Conservation (phyloP, 2,329 filamentous ascomycete genomes). For the Talaromyces sp. region DNA sequence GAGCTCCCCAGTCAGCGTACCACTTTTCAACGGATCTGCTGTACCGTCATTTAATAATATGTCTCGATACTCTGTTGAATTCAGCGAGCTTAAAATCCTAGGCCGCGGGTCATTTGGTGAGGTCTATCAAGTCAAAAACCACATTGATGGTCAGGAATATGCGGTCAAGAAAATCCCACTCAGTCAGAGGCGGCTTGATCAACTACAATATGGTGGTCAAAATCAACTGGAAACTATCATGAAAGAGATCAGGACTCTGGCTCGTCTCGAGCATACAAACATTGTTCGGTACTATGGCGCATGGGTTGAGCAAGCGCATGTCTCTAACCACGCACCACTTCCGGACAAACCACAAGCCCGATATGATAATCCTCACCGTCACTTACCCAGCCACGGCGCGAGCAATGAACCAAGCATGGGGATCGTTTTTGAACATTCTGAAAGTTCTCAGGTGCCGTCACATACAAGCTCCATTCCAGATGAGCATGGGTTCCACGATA, state of each 20-base stretch:
- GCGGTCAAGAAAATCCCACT: constrained; percentile 69
- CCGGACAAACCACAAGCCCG: constrained; percentile 5
- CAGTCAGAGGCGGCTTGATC: constrained; percentile 54
- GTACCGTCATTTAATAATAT: constrained; percentile 27
- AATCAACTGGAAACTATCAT: constrained; percentile 60
- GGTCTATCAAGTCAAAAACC: constrained; percentile 64
- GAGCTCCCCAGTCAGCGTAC: constrained; percentile 36
- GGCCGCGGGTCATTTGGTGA: constrained; percentile 68
- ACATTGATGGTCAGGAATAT: constrained; percentile 64
- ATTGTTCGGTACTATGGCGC: constrained; percentile 68
- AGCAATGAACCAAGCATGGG: constrained; percentile 37
- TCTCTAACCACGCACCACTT: constrained; percentile 15
- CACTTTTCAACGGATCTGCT: constrained; percentile 31
- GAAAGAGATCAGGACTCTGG: constrained; percentile 64
- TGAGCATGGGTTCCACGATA: constrained; percentile 23
- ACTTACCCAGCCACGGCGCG: constrained; percentile 6
- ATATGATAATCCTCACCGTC: constrained; percentile 19
- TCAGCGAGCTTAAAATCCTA: constrained; percentile 57
- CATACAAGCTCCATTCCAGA: constrained; percentile 21
- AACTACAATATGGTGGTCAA: constrained; percentile 55
- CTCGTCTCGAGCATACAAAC: constrained; percentile 65
- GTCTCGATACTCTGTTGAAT: constrained; percentile 55
- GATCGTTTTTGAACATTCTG: constrained; percentile 46
- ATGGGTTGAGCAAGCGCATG: constrained; percentile 60
- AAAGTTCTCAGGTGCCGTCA: constrained; percentile 27